phyloP scores from a whole-genome alignment of 371 early-diverging fungal species.

The Zopfochytrium polystomum region DNA sequence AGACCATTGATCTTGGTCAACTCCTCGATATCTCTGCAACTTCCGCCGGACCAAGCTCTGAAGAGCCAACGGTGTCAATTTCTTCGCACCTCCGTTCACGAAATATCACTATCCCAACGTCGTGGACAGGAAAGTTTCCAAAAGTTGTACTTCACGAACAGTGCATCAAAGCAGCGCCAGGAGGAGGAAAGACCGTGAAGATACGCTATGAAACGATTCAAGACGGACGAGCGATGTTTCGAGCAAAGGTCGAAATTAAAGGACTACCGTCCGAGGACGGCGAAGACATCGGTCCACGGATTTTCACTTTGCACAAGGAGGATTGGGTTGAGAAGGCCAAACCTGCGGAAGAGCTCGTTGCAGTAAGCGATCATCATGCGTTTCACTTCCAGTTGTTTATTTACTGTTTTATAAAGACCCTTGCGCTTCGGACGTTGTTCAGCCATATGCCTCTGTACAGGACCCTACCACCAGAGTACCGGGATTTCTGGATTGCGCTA shows the following conservation, averaged over 20 bases:
- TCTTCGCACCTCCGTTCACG: background rate
- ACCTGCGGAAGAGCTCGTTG: constrained; percentile 61
- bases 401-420: constrained; percentile 24
- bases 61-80: constrained; percentile 4
- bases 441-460: constrained; percentile 49
- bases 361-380: constrained; percentile 34
- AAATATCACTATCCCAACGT: constrained; percentile 14
- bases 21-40: constrained; percentile 8
- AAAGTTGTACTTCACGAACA: constrained; percentile 30
- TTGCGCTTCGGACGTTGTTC: constrained; percentile 53
- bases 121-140: constrained; percentile 43
- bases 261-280: constrained; percentile 5
- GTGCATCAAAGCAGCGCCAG: constrained; percentile 24
- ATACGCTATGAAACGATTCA: constrained; percentile 11
- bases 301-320: constrained; percentile 33
- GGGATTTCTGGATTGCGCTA: constrained; percentile 63
- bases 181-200: constrained; percentile 12
- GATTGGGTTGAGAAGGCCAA: constrained; percentile 34
- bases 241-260: constrained; percentile 18
- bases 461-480: constrained; percentile 58
- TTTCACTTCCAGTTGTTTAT: background rate
- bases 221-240: background rate
- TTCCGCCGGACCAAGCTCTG: constrained; percentile 11
- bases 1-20: constrained; percentile 8
- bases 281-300: no score